Conservation (phyloP, 352 stramenopile genomes). For the Globisporangium sylvaticum region DNA sequence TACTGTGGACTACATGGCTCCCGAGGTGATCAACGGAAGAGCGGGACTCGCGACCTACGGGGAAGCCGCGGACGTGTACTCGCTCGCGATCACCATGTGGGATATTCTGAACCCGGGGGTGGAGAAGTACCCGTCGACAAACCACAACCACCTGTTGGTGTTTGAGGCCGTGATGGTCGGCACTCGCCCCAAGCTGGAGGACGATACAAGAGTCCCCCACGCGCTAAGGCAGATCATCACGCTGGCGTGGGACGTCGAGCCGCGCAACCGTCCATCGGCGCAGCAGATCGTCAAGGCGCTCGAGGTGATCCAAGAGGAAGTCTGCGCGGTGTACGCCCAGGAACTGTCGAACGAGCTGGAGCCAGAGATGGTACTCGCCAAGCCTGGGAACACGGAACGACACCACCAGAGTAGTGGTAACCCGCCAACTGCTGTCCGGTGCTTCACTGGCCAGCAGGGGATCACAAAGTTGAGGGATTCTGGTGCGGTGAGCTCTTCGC, state of each 20-base stretch:
- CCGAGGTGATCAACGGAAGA: conserved; percentile 62
- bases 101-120: conserved; percentile 48
- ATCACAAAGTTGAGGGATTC: conserved; percentile 19
- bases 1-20: conserved; percentile 74
- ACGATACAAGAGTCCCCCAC: conserved; percentile 16
- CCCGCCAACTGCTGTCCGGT: conserved; percentile 8
- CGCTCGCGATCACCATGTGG: conserved; percentile 70
- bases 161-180: conserved; percentile 49
- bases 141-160: conserved; percentile 51
- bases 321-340: conserved; percentile 19
- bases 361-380: conserved; percentile 6
- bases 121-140: conserved; percentile 43
- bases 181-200: conserved; percentile 29
- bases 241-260: conserved; percentile 24
- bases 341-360: conserved; percentile 21
- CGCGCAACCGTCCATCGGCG: conserved; percentile 16
- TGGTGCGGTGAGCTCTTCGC: conserved; percentile 7
- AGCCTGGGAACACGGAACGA: background rate
- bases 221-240: conserved; percentile 24
- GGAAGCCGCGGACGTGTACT: conserved; percentile 25
- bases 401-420: background rate
- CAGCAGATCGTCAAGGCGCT: conserved; percentile 26
- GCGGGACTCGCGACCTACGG: conserved; percentile 43
- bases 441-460: conserved; percentile 22
- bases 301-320: conserved; percentile 27